phyloP scores from a whole-genome alignment of 371 early-diverging fungal species.

The Chytridium lagenaria region DNA sequence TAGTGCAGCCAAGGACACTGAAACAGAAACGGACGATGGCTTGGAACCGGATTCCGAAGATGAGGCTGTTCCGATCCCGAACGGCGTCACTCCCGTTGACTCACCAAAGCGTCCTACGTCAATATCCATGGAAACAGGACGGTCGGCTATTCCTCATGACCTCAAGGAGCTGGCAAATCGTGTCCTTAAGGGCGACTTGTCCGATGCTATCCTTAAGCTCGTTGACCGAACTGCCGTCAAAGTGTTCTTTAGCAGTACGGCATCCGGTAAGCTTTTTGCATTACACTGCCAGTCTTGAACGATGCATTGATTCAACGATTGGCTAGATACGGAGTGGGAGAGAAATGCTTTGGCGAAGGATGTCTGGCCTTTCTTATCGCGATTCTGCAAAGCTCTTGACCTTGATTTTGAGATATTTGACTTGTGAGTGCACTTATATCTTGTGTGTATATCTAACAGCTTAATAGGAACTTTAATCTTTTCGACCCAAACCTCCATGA shows the following conservation, averaged over 20 bases:
- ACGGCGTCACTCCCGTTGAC: constrained; percentile 7
- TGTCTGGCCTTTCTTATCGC: constrained; percentile 31
- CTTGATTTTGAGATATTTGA: constrained; percentile 38
- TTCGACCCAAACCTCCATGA: constrained; percentile 26
- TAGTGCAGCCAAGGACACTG: not conserved
- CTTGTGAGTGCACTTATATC: constrained; percentile 17
- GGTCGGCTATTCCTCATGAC: constrained; percentile 17
- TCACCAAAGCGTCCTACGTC: constrained; percentile 11
- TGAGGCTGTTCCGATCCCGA: constrained; percentile 18
- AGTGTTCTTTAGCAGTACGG: constrained; percentile 12
- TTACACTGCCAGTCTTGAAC: not conserved
- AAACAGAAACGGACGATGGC: not conserved
- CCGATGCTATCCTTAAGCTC: constrained; percentile 18
- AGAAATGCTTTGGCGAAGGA: constrained; percentile 29
- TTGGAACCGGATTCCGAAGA: constrained; percentile 15
- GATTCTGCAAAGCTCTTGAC: constrained; percentile 29
- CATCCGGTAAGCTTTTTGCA: not conserved
- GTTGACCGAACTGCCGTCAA: constrained; percentile 12
- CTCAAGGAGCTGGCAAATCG: constrained; percentile 12
- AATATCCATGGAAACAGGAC: constrained; percentile 12
- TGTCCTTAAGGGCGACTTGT: constrained; percentile 12
- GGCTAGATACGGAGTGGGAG: constrained; percentile 33
- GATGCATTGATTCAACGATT: not conserved
- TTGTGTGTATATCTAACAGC: not conserved
- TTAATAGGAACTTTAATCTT: constrained; percentile 30